Evolutionary conservation across 208 protist genomes (phyloP).

Genomic region (Naegleria lovaniensis): DNA sequence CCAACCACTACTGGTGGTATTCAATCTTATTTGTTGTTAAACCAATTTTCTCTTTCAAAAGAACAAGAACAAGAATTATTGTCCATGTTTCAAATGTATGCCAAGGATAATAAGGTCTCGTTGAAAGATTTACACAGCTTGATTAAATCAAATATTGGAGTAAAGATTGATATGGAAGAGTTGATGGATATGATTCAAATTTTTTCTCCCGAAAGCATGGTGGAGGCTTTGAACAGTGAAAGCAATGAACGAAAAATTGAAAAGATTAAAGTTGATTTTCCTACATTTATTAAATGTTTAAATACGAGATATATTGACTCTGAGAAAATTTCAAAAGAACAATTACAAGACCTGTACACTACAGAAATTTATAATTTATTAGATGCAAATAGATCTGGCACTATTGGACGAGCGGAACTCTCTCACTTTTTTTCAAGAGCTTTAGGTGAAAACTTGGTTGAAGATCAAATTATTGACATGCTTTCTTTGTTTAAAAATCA

Average conservation of each 20-base stretch:
- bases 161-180: neutral
- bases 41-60: neutral
- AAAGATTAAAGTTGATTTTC: neutral
- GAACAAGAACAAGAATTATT: neutral
- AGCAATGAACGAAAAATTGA: neutral
- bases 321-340: neutral
- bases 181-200: neutral
- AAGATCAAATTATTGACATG: neutral
- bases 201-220: neutral
- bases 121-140: neutral
- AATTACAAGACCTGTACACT: neutral
- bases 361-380: neutral
- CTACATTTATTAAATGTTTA: neutral
- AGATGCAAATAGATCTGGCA: neutral
- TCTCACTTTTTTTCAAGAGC: neutral
- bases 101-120: neutral
- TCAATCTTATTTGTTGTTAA: neutral
- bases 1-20: too few relatives aligned
- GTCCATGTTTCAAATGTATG: neutral
- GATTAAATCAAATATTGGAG: neutral
- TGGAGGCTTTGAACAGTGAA: neutral
- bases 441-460: neutral
- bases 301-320: neutral
- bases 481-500: neutral
- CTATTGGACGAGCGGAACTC: neutral